Base-by-base conservation (phyloP, 805 yeast genomes). In the Zygosaccharomyces bisporus region DNA sequence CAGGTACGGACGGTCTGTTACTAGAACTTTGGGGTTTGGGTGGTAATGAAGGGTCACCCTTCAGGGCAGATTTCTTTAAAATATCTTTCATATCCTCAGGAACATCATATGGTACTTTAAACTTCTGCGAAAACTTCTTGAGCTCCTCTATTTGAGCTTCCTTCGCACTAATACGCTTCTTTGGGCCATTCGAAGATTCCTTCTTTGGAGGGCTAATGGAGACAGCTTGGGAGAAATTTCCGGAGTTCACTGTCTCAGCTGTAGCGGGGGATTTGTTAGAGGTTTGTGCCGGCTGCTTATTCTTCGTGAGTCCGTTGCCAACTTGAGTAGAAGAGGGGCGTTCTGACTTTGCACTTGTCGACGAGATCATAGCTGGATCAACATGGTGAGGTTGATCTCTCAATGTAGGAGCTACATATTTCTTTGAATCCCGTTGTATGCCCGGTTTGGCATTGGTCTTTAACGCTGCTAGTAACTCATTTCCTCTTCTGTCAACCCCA, bases 121-220 rank as follows among this genome's bases (percentile, higher is more conserved):
- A 86, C 53, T 78, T 84, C 39, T 86, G 87, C 31, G 95, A 79
- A 60, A 90, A 89, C 57, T 85, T 86, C 50, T 78, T 80, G 44
- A 87, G 70, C 8, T 86, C 77, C 50, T 81, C 81, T 50, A 84
- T 75, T 60, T 83, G 88, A 50, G 78, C 76, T 59, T 79, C 64
- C 60, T 80, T 74, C 30, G 44, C 66, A 30, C 23, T 33, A 23
- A 35, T 33, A 27, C 39, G 35, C 16, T 13, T 34, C 14, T 27
- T 25, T n/a, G 39, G 9, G 13, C 23, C 24, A 18, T 30, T 30
- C 6, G 27, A 21, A 13, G 39, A 10, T 14, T 37, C 40, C 25
- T 7, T 25, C 23, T 37, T 37, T 3, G 32, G 19, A 5, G 40
- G 13, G 4, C 25, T 37, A n/a, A 4, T 14, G 12, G 33, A 25